Conservation (phyloP, 495 filamentous ascomycete species). For the Aspergillus homomorphus region DNA sequence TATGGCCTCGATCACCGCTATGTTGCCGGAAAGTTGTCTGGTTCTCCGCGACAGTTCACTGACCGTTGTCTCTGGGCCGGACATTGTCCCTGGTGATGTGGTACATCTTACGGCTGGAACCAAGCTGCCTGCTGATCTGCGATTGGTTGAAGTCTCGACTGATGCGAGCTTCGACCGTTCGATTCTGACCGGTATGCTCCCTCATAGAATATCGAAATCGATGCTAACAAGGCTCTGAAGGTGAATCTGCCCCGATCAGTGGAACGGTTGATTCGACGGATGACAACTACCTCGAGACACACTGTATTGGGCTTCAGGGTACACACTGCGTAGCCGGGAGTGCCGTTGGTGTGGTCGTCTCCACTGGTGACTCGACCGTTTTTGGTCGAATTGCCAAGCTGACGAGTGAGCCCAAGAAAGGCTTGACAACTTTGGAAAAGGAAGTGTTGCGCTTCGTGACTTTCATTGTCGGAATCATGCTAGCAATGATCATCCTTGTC, state of each 20-base stretch:
- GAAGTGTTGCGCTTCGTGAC: conserved; percentile 64
- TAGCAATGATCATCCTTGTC: conserved; percentile 52
- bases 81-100: conserved; percentile 66
- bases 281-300: conserved; percentile 70
- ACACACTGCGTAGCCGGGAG: conserved; percentile 62
- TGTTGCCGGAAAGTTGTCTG: conserved; percentile 64
- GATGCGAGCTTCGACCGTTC: conserved; percentile 67
- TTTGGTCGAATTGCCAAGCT: conserved; percentile 64
- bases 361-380: conserved; percentile 56
- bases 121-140: conserved; percentile 66
- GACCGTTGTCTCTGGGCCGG: conserved; percentile 40
- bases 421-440: conserved; percentile 57
- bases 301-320: conserved; percentile 64
- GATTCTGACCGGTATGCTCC: conserved; percentile 58
- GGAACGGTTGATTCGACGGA: conserved; percentile 57
- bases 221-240: conserved; percentile 23
- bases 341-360: conserved; percentile 57
- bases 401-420: conserved; percentile 55
- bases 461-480: conserved; percentile 55
- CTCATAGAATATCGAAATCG: not conserved
- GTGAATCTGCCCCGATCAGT: conserved; percentile 56
- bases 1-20: conserved; percentile 60
- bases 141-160: conserved; percentile 58
- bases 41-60: conserved; percentile 53
- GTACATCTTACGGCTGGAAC: conserved; percentile 61